These are phyloP conservation scores for Amniculicola lignicola DNA, from an alignment of 495 filamentous ascomycete species.

Conservation along the genomic window DNA sequence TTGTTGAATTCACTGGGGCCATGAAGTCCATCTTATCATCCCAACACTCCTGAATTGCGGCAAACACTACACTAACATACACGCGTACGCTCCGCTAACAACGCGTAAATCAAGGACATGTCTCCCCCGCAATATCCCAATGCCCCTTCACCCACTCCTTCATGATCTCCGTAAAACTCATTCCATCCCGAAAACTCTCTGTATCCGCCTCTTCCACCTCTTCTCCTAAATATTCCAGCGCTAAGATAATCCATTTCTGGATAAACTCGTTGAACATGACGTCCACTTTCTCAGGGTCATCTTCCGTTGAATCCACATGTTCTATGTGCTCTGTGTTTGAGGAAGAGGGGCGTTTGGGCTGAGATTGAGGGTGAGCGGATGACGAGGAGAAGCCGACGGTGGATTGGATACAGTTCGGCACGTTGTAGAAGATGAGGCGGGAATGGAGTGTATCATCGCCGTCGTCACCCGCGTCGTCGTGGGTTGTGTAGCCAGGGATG, in stretches of 20 bases:
- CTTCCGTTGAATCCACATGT: slow-evolving; percentile 20
- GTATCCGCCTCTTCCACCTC: slow-evolving; percentile 59
- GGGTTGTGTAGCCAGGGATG: slow-evolving; percentile 78
- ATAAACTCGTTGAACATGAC: slow-evolving; percentile 91
- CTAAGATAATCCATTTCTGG: slow-evolving; percentile 70
- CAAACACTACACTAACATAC: too few species aligned
- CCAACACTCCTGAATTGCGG: too few species aligned
- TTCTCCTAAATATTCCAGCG: slow-evolving; percentile 64
- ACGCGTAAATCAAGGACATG: too few species aligned
- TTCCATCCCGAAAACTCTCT: slow-evolving; percentile 59
- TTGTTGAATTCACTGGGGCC: too few species aligned
- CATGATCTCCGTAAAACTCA: slow-evolving; percentile 71
- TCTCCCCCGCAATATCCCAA: slow-evolving; percentile 52
- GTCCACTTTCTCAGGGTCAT: slow-evolving; percentile 67
- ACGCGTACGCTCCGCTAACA: too few species aligned
- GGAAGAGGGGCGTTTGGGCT: too few species aligned
- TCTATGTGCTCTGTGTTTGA: too few species aligned
- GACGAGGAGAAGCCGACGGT: slow-evolving; percentile 55
- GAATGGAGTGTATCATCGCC: slow-evolving; percentile 89
- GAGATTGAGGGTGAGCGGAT: too few species aligned
- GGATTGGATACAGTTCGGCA: slow-evolving; percentile 79
- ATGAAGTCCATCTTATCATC: too few species aligned
- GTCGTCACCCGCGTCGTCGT: slow-evolving; percentile 76
- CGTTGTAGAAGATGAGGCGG: slow-evolving; percentile 65
- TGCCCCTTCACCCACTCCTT: slow-evolving; percentile 73